Evolutionary conservation across 106 monocot species (phyloP).

Genomic region (Allium sativum): DNA sequence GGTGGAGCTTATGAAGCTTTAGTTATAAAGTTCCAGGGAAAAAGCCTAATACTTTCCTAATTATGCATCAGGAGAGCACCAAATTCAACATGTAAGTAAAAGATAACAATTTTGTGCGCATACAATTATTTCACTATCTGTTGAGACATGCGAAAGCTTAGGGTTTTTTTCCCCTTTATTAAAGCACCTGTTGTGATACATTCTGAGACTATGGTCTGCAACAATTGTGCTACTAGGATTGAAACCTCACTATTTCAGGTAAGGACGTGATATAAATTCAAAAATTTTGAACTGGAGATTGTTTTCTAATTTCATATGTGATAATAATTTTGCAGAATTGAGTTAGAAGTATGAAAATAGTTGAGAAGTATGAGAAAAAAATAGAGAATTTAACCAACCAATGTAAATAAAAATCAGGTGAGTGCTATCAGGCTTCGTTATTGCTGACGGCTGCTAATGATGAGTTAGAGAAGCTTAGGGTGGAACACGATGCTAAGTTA

Average conservation of each 20-base stretch:
- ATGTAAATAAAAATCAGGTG: constrained; percentile 53
- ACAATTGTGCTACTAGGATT: constrained; percentile 41
- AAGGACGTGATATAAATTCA: not conserved
- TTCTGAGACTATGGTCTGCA: constrained; percentile 30
- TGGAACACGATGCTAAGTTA: constrained; percentile 46
- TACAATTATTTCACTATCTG: too few species aligned
- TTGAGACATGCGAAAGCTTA: too few species aligned
- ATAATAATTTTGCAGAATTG: constrained; percentile 34
- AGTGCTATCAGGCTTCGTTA: constrained; percentile 77
- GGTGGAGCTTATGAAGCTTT: too few species aligned
- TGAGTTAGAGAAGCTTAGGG: constrained; percentile 46
- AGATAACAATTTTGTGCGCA: too few species aligned
- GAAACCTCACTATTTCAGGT: constrained; percentile 53
- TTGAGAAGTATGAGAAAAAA: constrained; percentile 58
- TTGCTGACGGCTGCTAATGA: constrained; percentile 47
- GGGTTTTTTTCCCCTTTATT: constrained; percentile 1
- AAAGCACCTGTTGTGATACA: constrained; percentile 13
- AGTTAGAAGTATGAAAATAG: constrained; percentile 21
- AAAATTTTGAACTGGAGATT: not conserved
- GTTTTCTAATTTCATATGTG: not conserved
- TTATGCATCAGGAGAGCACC: constrained; percentile 59
- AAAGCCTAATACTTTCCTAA: constrained; percentile 44
- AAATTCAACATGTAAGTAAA: constrained; percentile 26
- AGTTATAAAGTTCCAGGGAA: constrained; percentile 47
- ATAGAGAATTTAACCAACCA: constrained; percentile 50